A percentile compares a stretch with the other conserved stretches of the same genome.
phyloP scores from a whole-genome alignment of 202 grass and related monocot species.

The Bolboschoenoplectus hybrid region DNA sequence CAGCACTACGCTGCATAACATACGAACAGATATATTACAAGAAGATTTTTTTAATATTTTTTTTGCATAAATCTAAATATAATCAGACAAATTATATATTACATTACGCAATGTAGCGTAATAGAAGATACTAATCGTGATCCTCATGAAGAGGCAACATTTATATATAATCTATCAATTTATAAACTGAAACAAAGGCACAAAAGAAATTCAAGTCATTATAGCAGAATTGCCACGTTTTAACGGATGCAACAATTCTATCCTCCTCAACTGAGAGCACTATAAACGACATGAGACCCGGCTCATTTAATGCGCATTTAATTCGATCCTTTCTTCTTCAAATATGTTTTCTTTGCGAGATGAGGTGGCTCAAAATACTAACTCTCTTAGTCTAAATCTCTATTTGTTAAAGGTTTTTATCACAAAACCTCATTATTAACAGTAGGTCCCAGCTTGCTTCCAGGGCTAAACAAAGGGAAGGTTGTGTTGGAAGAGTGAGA shows the following conservation, averaged over 20 bases:
- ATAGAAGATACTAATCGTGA: too few relatives aligned
- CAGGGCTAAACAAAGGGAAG: neutral
- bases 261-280: neutral
- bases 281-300: neutral
- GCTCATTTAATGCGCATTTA: conserved; percentile 15
- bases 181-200: neutral
- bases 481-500: neutral
- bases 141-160: neutral
- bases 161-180: neutral
- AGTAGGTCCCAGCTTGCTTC: conserved; percentile 33
- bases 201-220: neutral
- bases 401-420: neutral
- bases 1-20: too few relatives aligned
- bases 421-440: conserved; percentile 24
- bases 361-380: conserved; percentile 17
- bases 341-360: neutral
- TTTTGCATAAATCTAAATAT: too few relatives aligned
- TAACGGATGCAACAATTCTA: neutral
- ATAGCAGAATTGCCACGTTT: conserved; percentile 6
- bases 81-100: too few relatives aligned
- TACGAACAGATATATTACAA: too few relatives aligned
- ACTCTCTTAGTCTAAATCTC: conserved; percentile 17
- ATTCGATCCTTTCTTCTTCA: neutral
- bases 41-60: too few relatives aligned
- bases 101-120: too few relatives aligned